These are phyloP conservation scores for Acidomyces sp. DNA, from an alignment of 495 filamentous ascomycete genomes.

Conservation along the genomic window DNA sequence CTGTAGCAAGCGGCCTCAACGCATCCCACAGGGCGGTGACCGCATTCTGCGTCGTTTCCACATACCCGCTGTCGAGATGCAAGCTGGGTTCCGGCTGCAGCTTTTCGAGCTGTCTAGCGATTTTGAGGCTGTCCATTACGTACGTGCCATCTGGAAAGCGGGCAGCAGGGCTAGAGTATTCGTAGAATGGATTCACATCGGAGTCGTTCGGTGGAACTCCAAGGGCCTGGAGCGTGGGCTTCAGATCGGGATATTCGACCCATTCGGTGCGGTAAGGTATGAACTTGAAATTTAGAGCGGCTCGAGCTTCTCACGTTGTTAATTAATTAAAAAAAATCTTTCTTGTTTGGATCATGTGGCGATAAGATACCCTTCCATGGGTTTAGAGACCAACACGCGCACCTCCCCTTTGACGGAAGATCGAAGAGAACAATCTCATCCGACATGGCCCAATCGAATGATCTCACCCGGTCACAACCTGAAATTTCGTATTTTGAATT, in stretches of 20 bases:
- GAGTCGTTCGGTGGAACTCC: constrained; percentile 24
- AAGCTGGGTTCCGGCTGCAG: constrained; percentile 40
- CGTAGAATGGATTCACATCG: no score
- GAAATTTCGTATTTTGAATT: no score
- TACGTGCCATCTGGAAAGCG: constrained; percentile 38
- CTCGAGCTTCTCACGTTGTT: constrained; percentile 33
- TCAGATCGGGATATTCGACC: constrained; percentile 52
- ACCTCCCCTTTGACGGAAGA: constrained; percentile 34
- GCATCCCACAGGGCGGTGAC: constrained; percentile 22
- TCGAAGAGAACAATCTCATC: constrained; percentile 36
- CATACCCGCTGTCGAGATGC: constrained; percentile 36
- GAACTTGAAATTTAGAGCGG: constrained; percentile 48
- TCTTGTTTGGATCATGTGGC: neutral
- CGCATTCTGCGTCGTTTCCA: constrained; percentile 26
- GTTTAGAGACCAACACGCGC: constrained; percentile 44
- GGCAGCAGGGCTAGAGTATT: constrained; percentile 45
- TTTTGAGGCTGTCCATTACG: constrained; percentile 44
- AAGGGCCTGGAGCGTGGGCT: constrained; percentile 33
- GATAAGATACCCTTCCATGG: constrained; percentile 51
- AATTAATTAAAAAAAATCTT: constrained; percentile 1
- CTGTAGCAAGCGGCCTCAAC: constrained; percentile 25
- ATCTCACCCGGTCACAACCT: no score
- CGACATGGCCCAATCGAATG: no score
- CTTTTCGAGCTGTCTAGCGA: constrained; percentile 39
- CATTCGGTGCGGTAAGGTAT: constrained; percentile 53